Evolutionary conservation across 495 filamentous ascomycete species (phyloP).

Genomic region (Hypoxylon fuscum): DNA sequence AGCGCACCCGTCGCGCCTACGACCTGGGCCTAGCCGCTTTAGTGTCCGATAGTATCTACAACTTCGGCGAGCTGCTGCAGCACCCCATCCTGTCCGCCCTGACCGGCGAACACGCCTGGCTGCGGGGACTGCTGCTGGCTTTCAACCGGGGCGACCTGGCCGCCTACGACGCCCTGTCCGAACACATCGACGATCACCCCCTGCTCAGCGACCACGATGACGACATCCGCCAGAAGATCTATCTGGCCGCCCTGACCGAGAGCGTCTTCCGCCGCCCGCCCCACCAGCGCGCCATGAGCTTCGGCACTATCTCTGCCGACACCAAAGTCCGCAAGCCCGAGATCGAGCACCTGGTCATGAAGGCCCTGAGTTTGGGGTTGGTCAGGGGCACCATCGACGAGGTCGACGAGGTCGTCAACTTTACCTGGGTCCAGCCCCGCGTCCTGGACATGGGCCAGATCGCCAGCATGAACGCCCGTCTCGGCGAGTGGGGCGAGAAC

Average conservation of each 20-base stretch:
- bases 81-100: constrained; percentile 95
- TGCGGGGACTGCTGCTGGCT: constrained; percentile 91
- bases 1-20: constrained; percentile 84
- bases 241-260: constrained; percentile 92
- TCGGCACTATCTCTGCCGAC: constrained; percentile 84
- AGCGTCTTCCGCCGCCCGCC: constrained; percentile 95
- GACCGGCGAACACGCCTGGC: constrained; percentile 72
- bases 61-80: constrained; percentile 97
- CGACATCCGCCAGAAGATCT: constrained; percentile 97
- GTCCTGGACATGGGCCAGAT: constrained; percentile 96
- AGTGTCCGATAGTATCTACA: constrained; percentile 94
- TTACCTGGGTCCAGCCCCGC: constrained; percentile 99
- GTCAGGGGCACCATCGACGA: constrained; percentile 95
- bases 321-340: constrained; percentile 90
- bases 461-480: constrained; percentile 84
- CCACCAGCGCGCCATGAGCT: constrained; percentile 93
- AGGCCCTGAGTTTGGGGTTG: constrained; percentile 91
- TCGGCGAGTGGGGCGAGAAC: constrained; percentile 94
- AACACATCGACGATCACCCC: constrained; percentile 77
- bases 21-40: constrained; percentile 92
- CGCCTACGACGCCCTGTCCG: constrained; percentile 82
- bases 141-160: constrained; percentile 96
- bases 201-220: constrained; percentile 80
- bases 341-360: constrained; percentile 99
- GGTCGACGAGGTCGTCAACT: constrained; percentile 90